phyloP scores from a whole-genome alignment of 306 rosid species.

The Quercus rubra region DNA sequence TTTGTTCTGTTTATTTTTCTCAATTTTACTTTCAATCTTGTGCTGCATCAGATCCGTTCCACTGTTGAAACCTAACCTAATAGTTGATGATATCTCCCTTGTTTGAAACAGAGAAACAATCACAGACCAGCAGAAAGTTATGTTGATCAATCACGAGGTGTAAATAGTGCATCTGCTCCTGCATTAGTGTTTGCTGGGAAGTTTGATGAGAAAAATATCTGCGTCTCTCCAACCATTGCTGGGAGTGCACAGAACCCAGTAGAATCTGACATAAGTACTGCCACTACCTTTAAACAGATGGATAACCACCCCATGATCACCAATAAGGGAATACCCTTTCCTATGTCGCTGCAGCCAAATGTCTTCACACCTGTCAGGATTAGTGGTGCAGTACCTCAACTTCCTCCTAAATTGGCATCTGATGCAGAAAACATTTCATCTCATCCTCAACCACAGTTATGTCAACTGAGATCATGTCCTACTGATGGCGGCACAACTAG shows the following conservation, averaged over 20 bases:
- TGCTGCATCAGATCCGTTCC: not conserved
- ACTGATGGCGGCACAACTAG: constrained; percentile 33
- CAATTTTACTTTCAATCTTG: too few relatives aligned
- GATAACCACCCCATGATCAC: constrained; percentile 52
- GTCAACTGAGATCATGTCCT: constrained; percentile 38
- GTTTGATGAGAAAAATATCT: constrained; percentile 52
- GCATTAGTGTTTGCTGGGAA: constrained; percentile 55
- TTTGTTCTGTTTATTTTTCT: too few relatives aligned
- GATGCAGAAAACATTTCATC: constrained; percentile 47
- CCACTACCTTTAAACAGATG: constrained; percentile 50
- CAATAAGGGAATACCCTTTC: constrained; percentile 49
- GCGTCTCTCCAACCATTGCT: constrained; percentile 45
- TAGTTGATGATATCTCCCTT: constrained; percentile 13
- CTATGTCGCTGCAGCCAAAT: constrained; percentile 55
- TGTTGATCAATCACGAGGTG: constrained; percentile 52
- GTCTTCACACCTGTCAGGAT: constrained; percentile 42
- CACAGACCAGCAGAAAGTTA: constrained; percentile 55
- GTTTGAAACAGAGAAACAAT: constrained; percentile 56
- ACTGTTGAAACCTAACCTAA: constrained; percentile 1
- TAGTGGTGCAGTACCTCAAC: constrained; percentile 45
- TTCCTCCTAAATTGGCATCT: constrained; percentile 43
- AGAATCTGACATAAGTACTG: constrained; percentile 58
- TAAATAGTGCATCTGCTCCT: constrained; percentile 50
- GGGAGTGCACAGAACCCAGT: constrained; percentile 41
- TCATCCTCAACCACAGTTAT: constrained; percentile 37